Evolutionary conservation across 2,329 filamentous ascomycete genomes (phyloP).

Genomic region (Aciculosporium take): DNA sequence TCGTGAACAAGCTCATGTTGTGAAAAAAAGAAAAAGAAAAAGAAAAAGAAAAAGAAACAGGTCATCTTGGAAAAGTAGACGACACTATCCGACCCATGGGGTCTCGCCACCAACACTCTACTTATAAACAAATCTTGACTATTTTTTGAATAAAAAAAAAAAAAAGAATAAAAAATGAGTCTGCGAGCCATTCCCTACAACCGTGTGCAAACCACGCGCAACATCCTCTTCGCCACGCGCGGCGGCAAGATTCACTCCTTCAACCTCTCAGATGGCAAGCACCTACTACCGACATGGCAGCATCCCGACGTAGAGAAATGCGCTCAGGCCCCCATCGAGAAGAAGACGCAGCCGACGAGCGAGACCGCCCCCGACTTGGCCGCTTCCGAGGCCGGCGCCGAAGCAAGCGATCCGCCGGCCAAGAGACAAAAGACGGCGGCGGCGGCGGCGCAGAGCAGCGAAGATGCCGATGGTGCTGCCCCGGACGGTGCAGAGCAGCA

Average conservation of each 20-base stretch:
- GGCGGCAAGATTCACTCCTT: constrained; percentile 60
- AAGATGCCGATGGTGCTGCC: constrained; percentile 8
- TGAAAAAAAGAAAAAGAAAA: too few relatives aligned
- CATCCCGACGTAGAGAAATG: constrained; percentile 28
- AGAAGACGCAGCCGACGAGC: constrained; percentile 9
- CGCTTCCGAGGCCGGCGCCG: constrained; percentile 8
- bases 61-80: background rate
- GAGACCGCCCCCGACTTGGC: constrained; percentile 4
- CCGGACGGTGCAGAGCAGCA: background rate
- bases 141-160: background rate
- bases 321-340: constrained; percentile 12
- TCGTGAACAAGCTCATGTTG: too few relatives aligned
- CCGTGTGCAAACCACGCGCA: constrained; percentile 39
- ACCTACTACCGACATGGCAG: constrained; percentile 50
- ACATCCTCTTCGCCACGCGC: constrained; percentile 57
- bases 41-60: too few relatives aligned
- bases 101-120: too few relatives aligned
- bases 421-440: constrained; percentile 21
- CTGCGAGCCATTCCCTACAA: constrained; percentile 44
- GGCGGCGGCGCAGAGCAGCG: too few relatives aligned
- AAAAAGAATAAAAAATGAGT: background rate
- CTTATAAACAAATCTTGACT: background rate
- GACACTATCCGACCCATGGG: background rate
- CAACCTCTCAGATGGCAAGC: constrained; percentile 38
- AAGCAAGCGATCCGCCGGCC: constrained; percentile 18